These are phyloP conservation scores for fission yeast (Schizosaccharomyces pombe) DNA, from an alignment of 805 yeast genomes.

Conservation along the genomic window DNA sequence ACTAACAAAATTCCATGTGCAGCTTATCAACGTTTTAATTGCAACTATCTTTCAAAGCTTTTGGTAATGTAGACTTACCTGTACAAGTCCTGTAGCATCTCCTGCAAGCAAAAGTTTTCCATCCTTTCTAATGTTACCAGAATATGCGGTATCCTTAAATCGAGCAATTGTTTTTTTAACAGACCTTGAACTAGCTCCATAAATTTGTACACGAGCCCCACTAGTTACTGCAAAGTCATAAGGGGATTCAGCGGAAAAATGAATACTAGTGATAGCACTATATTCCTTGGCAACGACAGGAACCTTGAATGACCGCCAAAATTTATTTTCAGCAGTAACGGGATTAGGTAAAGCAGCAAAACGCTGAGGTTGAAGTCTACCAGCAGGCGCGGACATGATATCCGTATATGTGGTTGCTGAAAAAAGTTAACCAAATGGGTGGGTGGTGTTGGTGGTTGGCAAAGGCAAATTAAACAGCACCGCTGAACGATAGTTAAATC, in stretches of 20 bases:
- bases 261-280: conserved; percentile 69
- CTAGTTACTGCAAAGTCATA: conserved; percentile 86
- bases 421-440: too few species aligned
- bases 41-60: neutral
- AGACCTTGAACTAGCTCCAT: conserved; percentile 82
- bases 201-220: conserved; percentile 73
- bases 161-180: conserved; percentile 65
- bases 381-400: conserved; percentile 48
- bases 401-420: too few species aligned
- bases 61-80: conserved; percentile 15
- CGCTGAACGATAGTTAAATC: too few species aligned
- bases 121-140: conserved; percentile 76
- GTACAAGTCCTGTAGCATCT: conserved; percentile 83
- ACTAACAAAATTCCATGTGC: too few species aligned
- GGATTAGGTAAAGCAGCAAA: conserved; percentile 60
- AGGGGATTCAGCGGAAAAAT: conserved; percentile 67
- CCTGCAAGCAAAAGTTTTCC: conserved; percentile 84
- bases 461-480: neutral
- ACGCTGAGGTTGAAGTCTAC: conserved; percentile 39
- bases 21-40: too few species aligned
- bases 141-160: conserved; percentile 76
- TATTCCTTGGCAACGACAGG: conserved; percentile 85
- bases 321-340: conserved; percentile 78
- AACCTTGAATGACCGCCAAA: conserved; percentile 65
- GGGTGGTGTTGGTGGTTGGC: neutral